phyloP scores from a whole-genome alignment of 2,329 filamentous ascomycete species.

The Septoria linicola region DNA sequence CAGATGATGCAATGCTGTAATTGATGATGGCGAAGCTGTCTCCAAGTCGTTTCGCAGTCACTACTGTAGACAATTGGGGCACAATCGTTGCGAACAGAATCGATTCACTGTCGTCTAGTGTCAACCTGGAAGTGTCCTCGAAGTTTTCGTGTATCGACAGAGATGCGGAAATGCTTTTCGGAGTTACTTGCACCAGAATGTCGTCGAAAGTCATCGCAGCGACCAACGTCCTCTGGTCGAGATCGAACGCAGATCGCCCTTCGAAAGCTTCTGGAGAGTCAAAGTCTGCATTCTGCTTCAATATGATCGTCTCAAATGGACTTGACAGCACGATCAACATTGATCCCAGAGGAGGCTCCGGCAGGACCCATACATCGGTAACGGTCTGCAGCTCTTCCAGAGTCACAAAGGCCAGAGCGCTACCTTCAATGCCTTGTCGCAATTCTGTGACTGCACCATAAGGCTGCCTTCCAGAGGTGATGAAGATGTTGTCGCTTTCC shows the following conservation, averaged over 20 bases:
- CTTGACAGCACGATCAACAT: constrained; percentile 41
- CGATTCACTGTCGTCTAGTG: constrained; percentile 9
- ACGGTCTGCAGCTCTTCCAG: constrained; percentile 30
- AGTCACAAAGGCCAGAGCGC: constrained; percentile 33
- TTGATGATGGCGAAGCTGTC: constrained; percentile 15
- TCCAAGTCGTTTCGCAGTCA: constrained; percentile 23
- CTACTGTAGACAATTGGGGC: constrained; percentile 12
- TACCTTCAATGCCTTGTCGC: constrained; percentile 40
- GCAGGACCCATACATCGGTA: constrained; percentile 42
- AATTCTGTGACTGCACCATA: constrained; percentile 48
- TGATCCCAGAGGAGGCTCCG: constrained; percentile 34
- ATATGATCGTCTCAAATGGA: constrained; percentile 30
- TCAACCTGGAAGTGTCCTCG: constrained; percentile 28
- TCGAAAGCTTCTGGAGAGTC: constrained; percentile 22
- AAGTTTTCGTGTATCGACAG: constrained; percentile 29
- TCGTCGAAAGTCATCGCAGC: constrained; percentile 25
- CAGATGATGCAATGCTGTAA: constrained; percentile 16
- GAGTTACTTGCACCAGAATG: constrained; percentile 35
- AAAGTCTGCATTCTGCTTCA: constrained; percentile 22
- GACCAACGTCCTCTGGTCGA: constrained; percentile 29
- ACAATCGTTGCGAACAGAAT: constrained; percentile 32
- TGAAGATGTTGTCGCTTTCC: constrained; percentile 35
- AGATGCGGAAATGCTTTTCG: constrained; percentile 26
- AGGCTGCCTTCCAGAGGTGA: constrained; percentile 46
- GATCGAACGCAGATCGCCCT: constrained; percentile 28